A percentile compares a stretch with the other conserved stretches of the same genome.
Evolutionary conservation across 2,329 filamentous ascomycete species (phyloP).

Genomic region (Aspergillus carbonarius): DNA sequence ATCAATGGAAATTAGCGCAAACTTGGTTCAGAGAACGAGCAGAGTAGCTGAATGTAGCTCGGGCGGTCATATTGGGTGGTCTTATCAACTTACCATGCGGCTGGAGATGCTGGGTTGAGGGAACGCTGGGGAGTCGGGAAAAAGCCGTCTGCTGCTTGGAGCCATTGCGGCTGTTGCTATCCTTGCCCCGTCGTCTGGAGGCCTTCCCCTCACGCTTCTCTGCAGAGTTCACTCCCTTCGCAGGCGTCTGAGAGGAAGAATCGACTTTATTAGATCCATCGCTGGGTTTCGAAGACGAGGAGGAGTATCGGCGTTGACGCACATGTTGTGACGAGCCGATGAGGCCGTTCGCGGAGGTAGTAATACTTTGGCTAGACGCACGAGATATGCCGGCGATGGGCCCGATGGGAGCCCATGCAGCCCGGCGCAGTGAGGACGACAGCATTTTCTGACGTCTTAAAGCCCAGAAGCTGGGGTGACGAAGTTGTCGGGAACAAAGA

Average conservation of each 20-base stretch:
- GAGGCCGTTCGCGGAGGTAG: conserved; percentile 31
- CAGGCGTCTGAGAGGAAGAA: conserved; percentile 38
- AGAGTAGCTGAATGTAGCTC: not conserved
- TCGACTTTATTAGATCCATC: conserved; percentile 46
- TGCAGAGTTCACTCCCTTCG: conserved; percentile 39
- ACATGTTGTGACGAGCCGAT: conserved; percentile 34
- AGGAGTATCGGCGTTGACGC: conserved; percentile 50
- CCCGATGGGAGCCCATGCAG: conserved; percentile 40
- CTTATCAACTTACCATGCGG: conserved; percentile 45
- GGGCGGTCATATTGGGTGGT: not conserved
- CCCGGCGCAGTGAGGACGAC: conserved; percentile 47
- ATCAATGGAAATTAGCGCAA: conserved; percentile 7
- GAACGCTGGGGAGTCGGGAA: conserved; percentile 49
- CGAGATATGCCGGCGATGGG: conserved; percentile 35
- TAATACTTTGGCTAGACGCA: conserved; percentile 30
- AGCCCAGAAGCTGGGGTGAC: conserved; percentile 27
- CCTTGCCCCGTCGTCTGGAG: conserved; percentile 37
- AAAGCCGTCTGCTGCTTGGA: conserved; percentile 41
- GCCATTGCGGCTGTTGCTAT: conserved; percentile 32
- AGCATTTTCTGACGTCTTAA: conserved; percentile 38
- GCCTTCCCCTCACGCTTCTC: conserved; percentile 39
- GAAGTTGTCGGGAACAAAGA: conserved; percentile 30
- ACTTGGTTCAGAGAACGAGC: not conserved
- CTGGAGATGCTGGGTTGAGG: conserved; percentile 50
- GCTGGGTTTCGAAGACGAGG: conserved; percentile 50